Evolutionary conservation across 306 rosid genomes (phyloP).

Genomic region (Cucumis hystrix): DNA sequence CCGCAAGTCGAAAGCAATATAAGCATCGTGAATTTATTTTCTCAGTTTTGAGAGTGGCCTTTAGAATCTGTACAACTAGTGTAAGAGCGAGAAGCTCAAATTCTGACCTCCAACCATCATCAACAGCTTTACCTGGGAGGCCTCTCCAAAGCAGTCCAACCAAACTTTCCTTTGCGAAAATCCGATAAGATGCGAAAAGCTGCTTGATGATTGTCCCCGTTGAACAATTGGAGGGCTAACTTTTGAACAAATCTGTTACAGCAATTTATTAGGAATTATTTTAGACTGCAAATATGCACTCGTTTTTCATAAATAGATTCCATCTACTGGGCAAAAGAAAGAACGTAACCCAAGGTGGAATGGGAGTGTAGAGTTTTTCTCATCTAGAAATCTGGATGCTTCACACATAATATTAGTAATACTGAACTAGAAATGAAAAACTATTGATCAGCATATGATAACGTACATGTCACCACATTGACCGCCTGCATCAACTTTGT

Average conservation of each 20-base stretch:
- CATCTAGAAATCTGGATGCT: no score
- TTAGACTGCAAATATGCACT: background rate
- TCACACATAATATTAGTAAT: no score
- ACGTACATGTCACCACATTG: conserved; percentile 60
- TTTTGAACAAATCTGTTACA: conserved; percentile 58
- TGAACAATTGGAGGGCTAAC: conserved; percentile 61
- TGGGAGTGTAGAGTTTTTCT: background rate
- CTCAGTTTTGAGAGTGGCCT: background rate
- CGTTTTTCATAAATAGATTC: background rate
- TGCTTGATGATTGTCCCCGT: conserved; percentile 65
- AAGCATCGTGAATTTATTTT: background rate
- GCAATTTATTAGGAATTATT: background rate
- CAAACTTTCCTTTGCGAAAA: conserved; percentile 79
- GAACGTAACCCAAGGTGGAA: background rate
- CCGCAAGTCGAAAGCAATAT: background rate
- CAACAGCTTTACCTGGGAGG: conserved; percentile 38
- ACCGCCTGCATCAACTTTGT: conserved; percentile 56
- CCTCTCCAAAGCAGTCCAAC: conserved; percentile 87
- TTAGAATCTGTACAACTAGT: background rate
- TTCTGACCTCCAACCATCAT: background rate
- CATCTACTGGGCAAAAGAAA: background rate
- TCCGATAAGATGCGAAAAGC: conserved; percentile 68
- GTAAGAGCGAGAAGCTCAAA: background rate
- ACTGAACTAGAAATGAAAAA: background rate
- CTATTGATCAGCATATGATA: background rate